Base-by-base conservation (phyloP, 176 grass and related monocot genomes). In the Tillandsia leiboldiana region DNA sequence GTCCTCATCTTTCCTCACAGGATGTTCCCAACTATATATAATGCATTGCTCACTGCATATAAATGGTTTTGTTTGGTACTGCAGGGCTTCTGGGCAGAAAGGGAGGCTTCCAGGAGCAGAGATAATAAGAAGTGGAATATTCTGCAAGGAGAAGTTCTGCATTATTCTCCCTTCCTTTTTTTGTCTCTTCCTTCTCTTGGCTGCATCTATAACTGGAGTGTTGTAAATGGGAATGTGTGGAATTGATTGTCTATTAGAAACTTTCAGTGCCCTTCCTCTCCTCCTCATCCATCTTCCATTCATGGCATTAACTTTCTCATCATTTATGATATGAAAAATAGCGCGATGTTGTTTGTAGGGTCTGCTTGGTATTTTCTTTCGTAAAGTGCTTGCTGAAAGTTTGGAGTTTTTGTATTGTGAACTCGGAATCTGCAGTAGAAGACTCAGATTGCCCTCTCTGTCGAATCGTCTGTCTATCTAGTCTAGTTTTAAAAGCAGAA, bases 51-150 rank as follows among this genome's bases (percentile, higher is more conserved):
- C 33, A 42, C 33, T 42, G 33, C 33, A 42, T 23, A 61, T 18
- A 18, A 20, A 61, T 18, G 22, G 56, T 61, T 9, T 23, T 7
- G 17, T 13, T 78, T 58, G 12, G 64, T 6, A 56, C 68, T 78
- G 66, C 75, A 84, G 75, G 65, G 18, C 17, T 50, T 51, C 23
- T 79, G 27, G 81, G 70, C 15, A 74, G 81, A 79, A 70, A 51
- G 24, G 64, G 15, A 58, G 81, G 81, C 11, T 67, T 67, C 51
- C 69, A 53, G 15, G 69, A 52, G 7, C 75, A 69, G 70, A 70
- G 53, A 33, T 73, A 74, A 52, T 54, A 63, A 29, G 12, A 56
- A 63, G 50, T 33, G 50, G 10, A 27, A 72, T 28, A 33, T 12
- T 42, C 33, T 42, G 33, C 33, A 42, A 42, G 5, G 33, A 42